Conservation (phyloP, 108 stramenopile genomes). For the Nannochloropsis oceanica region DNA sequence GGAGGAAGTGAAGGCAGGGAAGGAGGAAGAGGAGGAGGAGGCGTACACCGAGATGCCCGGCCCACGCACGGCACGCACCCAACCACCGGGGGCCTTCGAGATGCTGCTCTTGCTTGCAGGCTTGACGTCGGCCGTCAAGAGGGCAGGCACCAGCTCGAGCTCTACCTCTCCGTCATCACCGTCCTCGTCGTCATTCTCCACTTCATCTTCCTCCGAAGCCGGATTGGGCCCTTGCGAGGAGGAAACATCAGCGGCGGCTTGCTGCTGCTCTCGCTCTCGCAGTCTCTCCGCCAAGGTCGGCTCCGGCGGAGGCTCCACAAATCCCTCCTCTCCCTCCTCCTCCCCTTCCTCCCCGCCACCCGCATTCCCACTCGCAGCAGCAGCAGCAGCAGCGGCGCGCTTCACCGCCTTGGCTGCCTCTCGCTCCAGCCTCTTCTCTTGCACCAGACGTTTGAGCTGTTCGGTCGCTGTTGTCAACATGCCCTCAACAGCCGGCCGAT, state of each 20-base stretch:
- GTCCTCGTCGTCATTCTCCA: constrained; percentile 1
- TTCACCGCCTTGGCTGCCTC: background rate
- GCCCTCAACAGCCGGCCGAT: background rate
- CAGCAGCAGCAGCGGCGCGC: background rate
- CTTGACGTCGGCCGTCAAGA: background rate
- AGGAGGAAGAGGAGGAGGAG: background rate
- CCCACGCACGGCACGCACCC: background rate
- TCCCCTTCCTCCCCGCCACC: background rate
- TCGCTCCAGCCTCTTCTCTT: background rate
- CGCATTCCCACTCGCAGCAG: background rate
- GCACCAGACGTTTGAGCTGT: background rate
- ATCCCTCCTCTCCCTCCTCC: background rate
- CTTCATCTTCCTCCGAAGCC: background rate
- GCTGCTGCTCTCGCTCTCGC: background rate
- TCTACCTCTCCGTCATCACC: constrained; percentile 14
- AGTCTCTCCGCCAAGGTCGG: background rate
- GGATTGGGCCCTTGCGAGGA: background rate
- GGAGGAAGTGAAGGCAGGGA: background rate
- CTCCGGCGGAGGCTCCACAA: background rate
- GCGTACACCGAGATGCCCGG: background rate
- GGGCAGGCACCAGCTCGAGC: background rate
- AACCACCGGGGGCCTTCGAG: background rate
- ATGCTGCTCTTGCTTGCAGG: background rate
- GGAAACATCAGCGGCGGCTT: background rate
- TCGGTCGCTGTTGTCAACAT: background rate